Percentiles rank a stretch among this genome's conserved stretches.
These are phyloP conservation scores for Leishmania turanica DNA, from an alignment of 208 protist genomes.

Conservation along the genomic window DNA sequence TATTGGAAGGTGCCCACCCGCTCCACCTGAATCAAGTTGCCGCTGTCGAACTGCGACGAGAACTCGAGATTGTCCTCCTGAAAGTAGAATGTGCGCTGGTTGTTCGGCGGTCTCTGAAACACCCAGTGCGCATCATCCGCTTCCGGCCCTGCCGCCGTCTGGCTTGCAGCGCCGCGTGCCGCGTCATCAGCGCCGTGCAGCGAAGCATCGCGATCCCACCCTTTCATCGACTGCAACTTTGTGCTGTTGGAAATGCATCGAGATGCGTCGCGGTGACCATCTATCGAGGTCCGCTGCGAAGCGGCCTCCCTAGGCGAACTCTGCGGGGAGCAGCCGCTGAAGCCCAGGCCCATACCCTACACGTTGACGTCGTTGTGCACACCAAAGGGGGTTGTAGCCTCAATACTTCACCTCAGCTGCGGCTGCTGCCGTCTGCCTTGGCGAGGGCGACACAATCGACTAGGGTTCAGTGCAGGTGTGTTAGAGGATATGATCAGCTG, in stretches of 20 bases:
- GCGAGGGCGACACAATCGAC: not conserved
- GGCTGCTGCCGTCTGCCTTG: not conserved
- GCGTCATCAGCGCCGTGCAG: not conserved
- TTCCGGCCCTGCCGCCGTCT: not conserved
- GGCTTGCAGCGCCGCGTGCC: not conserved
- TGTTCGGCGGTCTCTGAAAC: conserved; percentile 76
- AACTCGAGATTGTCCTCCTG: conserved; percentile 87
- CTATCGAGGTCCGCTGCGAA: not conserved
- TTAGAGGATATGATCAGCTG: not conserved
- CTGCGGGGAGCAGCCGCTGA: not conserved
- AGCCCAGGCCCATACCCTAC: not conserved
- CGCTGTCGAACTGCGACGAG: conserved; percentile 90
- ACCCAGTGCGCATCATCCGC: conserved; percentile 60
- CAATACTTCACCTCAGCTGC: not conserved
- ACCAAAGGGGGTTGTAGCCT: too few relatives aligned
- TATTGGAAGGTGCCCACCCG: conserved; percentile 65
- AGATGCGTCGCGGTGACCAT: not conserved
- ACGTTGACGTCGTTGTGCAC: not conserved
- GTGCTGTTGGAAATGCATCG: not conserved
- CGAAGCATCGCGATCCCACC: not conserved
- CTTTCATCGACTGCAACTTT: not conserved
- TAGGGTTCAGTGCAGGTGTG: not conserved
- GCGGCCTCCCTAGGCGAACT: conserved; percentile 4
- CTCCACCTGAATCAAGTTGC: conserved; percentile 91
- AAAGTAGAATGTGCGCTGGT: conserved; percentile 90